phyloP scores from a whole-genome alignment of 768 basidiomycete genomes.

The Panaeolus papilionaceus region DNA sequence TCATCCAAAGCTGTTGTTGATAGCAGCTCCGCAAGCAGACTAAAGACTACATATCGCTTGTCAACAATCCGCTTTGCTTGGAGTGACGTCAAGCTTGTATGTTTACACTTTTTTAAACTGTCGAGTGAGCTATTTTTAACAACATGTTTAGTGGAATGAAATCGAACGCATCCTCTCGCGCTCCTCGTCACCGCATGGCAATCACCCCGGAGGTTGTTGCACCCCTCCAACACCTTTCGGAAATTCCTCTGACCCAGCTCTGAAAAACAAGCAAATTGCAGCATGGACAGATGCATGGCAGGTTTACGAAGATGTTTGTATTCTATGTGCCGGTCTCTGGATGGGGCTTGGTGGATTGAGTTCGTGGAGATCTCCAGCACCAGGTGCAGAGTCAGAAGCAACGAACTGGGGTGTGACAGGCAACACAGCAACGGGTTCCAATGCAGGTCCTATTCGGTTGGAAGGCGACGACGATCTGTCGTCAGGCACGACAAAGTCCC shows the following conservation, averaged over 20 bases:
- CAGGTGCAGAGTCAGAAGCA: slow-evolving; percentile 39
- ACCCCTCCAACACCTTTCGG: neutral
- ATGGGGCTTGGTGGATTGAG: slow-evolving; percentile 45
- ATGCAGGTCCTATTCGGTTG: slow-evolving; percentile 37
- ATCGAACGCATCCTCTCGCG: slow-evolving; percentile 66
- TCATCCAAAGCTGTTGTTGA: slow-evolving; percentile 50
- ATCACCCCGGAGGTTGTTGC: slow-evolving; percentile 1
- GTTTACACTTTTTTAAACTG: slow-evolving; percentile 28
- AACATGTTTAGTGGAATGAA: slow-evolving; percentile 69
- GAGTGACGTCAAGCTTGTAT: slow-evolving; percentile 80
- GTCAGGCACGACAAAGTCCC: slow-evolving; percentile 6
- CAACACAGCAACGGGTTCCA: neutral
- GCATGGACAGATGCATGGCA: slow-evolving; percentile 80
- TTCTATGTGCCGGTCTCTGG: slow-evolving; percentile 86
- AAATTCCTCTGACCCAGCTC: slow-evolving; percentile 22
- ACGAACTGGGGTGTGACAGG: slow-evolving; percentile 51
- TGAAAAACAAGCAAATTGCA: slow-evolving; percentile 48
- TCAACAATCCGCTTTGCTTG: slow-evolving; percentile 77
- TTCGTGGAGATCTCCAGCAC: slow-evolving; percentile 60
- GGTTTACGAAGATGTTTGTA: slow-evolving; percentile 85
- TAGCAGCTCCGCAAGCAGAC: slow-evolving; percentile 38
- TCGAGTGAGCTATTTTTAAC: neutral
- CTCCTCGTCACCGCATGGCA: slow-evolving; percentile 26
- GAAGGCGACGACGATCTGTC: slow-evolving; percentile 71
- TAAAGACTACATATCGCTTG: slow-evolving; percentile 58